Evolutionary conservation across 2,329 filamentous ascomycete species (phyloP), one percentile per base, ranked within the genome.

Genomic region (Fusarium albidum): DNA sequence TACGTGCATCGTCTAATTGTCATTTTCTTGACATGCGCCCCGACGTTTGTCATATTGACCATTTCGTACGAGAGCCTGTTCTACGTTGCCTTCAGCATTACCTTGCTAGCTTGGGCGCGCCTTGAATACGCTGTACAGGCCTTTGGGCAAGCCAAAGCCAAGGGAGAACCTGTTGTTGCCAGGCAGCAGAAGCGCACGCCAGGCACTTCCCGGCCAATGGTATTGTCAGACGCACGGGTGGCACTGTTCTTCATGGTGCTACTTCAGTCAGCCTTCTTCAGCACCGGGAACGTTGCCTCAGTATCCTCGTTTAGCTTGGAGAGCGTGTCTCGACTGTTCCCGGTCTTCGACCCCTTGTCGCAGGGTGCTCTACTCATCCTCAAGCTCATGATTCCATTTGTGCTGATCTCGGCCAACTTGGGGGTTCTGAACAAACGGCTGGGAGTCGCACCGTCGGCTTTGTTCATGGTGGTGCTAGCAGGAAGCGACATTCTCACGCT

Each of bases 21-120:
- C 64, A 87, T 97, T 47, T 99, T 98, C 77, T 80, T 99, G 41
- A 90, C 93, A 6, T 98, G 96, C 70, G 90, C 94, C 0, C 95
- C 95, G 0, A 89, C 90, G 2, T 99, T 98, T 74, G 89, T 99
- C 69, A 94, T 99, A 67, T 84, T 99, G 43, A 96, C 93, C 8
- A 97, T 98, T 65, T 97, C 94, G 1, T 99, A 96, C 75, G 95
- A 99, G 73, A 94, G 94, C 0, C 81, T 99, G 3, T 99, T 99
- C 73, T 99, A 98, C 74, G 85, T 97, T 54, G 86, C 89, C 10
- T 99, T 97, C 74, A 92, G 88, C 68, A 78, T 89, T 47, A 90
- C 88, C 17, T 77, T 99, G 6, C 81, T 96, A 44, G 87, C 88
- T 49, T 99, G 95, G 95, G 91, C 97, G 28, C 86, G 88, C n/a